Base-by-base conservation (phyloP, 768 basidiomycete species). In the Tricholoma bakamatsutake region DNA sequence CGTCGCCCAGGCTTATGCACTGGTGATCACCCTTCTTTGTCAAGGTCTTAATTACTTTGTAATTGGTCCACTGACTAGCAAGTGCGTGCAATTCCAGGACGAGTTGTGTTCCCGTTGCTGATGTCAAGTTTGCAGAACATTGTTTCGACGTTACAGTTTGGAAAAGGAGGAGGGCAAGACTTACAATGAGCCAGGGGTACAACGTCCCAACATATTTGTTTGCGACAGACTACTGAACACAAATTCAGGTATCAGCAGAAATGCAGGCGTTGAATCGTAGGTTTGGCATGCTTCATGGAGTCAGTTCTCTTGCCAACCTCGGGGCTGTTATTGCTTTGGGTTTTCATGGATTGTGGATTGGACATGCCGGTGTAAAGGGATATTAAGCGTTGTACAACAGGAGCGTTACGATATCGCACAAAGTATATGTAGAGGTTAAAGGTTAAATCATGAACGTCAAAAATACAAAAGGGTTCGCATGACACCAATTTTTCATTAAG, bases 91-190 rank as follows among this genome's bases (percentile, higher is more conserved):
- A 6, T 27, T 2, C 13, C 11, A 58, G 28, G 6, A 18, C 21
- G 50, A 37, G 21, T 31, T 46, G 30, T 45, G 40, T 50, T 18
- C 47, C 31, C 43, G 3, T 28, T 45, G 11, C 39, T 59, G n/a
- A n/a, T n/a, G n/a, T n/a, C n/a, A n/a, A n/a, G n/a, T 35, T 24
- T 30, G 5, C 48, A 90, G 88, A 67, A 82, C 83, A n/a, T 88
- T 88, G 87, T 84, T 87, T 66, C 69, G 84, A 67, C 77, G 89
- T 54, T 83, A 88, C 49, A 82, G 75, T 58, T 71, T 85, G 56
- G 88, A 93, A 73, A 87, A 90, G 63, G 77, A 82, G 45, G 87
- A 90, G 67, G 83, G 84, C 10, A 87, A n/a, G n/a, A n/a, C n/a
- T n/a, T n/a, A n/a, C n/a, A 84, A 79, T 62, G 86, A 88, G 53